Evolutionary conservation across 148 eudicot species (phyloP), one percentile per base, ranked within the genome.

Genomic region (Amaranthus cruentus): DNA sequence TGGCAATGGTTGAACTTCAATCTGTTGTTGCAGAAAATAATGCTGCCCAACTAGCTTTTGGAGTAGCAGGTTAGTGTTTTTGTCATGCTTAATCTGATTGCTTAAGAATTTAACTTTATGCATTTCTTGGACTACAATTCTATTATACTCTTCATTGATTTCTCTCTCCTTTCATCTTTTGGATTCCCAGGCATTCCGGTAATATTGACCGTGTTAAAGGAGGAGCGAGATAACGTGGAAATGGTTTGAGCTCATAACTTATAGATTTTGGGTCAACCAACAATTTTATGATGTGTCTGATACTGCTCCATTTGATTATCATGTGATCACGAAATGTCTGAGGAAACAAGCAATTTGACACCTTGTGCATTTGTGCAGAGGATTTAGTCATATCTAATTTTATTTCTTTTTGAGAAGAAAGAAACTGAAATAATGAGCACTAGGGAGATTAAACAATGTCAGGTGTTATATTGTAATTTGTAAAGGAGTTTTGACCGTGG

Each of bases 171-270:
- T 44, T 15, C 10, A 7, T 43, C 68, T 47, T 14, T 56, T 21
- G 15, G 61, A 68, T 54, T 81, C 84, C 57, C 88, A 95, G 99
- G 99, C 50, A 87, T 95, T 84, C 97, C 96, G 4, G 91, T 95
- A 63, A 78, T 95, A 53, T 73, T 90, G 72, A 84, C 87, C 74
- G 97, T 92, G 82, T 71, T 95, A 77, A 91, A 78, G 87, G 97
- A 93, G 77, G 98, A 90, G 77, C 96, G 94, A 28, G 97, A 95
- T 75, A 97, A 95, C 65, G 85, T 90, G 66, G 99, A 95, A 88
- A 88, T 95, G 99, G 99, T 95, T 71, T 15, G 85, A 55, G 47
- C 50, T 57, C 9, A 15, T 73, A 42, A 18, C 47, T 47, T 9
- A 63, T 68, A 4, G 11, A 55, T 9, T 28, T 28, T 46, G 7